Base-by-base conservation (phyloP, 2,329 filamentous ascomycete genomes). In the Cladosporium sphaerospermum region DNA sequence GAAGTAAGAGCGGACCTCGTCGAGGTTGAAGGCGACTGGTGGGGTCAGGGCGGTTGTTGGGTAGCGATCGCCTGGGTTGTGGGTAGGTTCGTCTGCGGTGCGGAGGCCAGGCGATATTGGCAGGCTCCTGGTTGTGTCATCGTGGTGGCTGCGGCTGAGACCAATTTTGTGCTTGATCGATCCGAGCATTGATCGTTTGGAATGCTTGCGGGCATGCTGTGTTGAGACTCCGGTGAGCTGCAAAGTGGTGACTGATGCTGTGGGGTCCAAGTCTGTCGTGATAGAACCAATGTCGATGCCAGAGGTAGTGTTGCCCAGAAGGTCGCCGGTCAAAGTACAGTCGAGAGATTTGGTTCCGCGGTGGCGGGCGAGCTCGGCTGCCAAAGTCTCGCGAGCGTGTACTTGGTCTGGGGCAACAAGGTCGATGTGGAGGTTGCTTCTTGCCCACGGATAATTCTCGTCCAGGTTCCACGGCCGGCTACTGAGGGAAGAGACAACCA, bases 401-500 rank as follows among this genome's bases (percentile, higher is more conserved):
- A 60, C 63, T 28, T 64, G 57, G 5, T 64, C 62, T 9, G 69
- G 67, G 2, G 64, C 61, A 19, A 67, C 70, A 5, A 75, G 65
- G 34, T 71, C 69, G 44, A 76, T 73, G 31, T 66, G 65, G 28
- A 70, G 59, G 33, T 67, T 63, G 49, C 60, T 68, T 42, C 64
- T 67, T 32, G 68, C 64, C 73, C 72, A 76, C 33, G 73, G 72
- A 58, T 74, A 76, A 59, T 73, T 75, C 59, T 73, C 71, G 55
- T 75, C 72, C 16, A 64, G 64, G 55, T 76, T 76, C 73, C 73
- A 75, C n/a, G 73, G 73, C 28, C 72, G 67, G 42, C 68, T 71
- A 51, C 69, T 69, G 5, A 67, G 60, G 18, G 63, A 57, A 4
- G 68, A 69, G 23, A 67, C 54, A 16, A 67, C 55, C 39, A 69